These are phyloP conservation scores for Ascochyta fabae DNA, from an alignment of 2,329 filamentous ascomycete genomes.

Conservation along the genomic window DNA sequence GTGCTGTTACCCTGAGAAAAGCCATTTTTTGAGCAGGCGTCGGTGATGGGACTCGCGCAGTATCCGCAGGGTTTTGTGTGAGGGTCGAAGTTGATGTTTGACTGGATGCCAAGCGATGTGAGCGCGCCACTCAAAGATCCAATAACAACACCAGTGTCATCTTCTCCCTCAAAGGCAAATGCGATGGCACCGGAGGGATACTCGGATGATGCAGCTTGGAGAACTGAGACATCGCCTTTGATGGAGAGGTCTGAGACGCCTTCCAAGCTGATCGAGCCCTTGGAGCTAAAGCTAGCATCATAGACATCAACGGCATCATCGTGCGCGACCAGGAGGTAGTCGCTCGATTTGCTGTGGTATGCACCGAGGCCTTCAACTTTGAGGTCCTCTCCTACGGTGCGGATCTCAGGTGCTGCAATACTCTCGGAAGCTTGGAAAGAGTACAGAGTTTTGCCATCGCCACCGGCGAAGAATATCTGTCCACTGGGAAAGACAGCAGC, in stretches of 20 bases:
- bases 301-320: slow-evolving; percentile 34
- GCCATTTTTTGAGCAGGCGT: slow-evolving; percentile 32
- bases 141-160: slow-evolving; percentile 30
- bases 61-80: slow-evolving; percentile 22
- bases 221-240: slow-evolving; percentile 34
- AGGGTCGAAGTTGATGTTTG: slow-evolving; percentile 31
- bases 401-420: slow-evolving; percentile 24
- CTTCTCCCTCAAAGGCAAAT: slow-evolving; percentile 38
- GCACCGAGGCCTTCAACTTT: slow-evolving; percentile 31
- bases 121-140: slow-evolving; percentile 30
- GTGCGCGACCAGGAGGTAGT: slow-evolving; percentile 36
- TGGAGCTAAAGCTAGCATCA: slow-evolving; percentile 22
- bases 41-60: slow-evolving; percentile 24
- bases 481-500: slow-evolving; percentile 31
- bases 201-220: slow-evolving; percentile 21
- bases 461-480: slow-evolving; percentile 34
- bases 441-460: slow-evolving; percentile 35
- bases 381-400: slow-evolving; percentile 23
- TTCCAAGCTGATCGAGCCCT: slow-evolving; percentile 25
- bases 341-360: slow-evolving; percentile 25
- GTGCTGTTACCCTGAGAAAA: slow-evolving; percentile 11
- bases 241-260: slow-evolving; percentile 36
- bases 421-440: slow-evolving; percentile 39
- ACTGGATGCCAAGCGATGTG: slow-evolving; percentile 20
- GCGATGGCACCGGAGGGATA: slow-evolving; percentile 31